Percentiles rank a stretch among this genome's conserved stretches.
These are phyloP conservation scores for Pichia norvegensis DNA, from an alignment of 1,139 yeast species.

Conservation along the genomic window DNA sequence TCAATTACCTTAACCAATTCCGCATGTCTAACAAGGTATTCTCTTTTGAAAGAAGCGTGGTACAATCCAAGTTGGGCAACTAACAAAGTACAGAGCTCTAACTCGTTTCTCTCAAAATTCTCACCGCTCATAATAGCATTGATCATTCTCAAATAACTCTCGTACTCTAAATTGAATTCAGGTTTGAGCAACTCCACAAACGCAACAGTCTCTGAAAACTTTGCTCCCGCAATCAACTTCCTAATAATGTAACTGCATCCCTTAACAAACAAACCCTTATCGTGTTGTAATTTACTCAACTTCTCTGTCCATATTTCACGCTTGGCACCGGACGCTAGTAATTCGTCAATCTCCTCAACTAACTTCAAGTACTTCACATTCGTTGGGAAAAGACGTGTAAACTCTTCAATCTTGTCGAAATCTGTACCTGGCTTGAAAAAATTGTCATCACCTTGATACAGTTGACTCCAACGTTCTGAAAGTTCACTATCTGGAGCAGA, in stretches of 20 bases:
- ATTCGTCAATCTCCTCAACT: not conserved
- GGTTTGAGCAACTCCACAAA: slow-evolving; percentile 6
- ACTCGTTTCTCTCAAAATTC: not conserved
- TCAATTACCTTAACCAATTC: not conserved
- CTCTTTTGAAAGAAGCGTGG: not conserved
- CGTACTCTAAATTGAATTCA: slow-evolving; percentile 5
- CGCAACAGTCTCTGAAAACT: slow-evolving; percentile 7
- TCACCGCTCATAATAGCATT: not conserved
- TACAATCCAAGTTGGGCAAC: not conserved
- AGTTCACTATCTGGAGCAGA: not conserved
- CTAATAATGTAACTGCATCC: not conserved
- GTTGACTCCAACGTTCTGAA: not conserved
- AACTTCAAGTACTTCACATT: not conserved
- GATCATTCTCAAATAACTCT: slow-evolving; percentile 1
- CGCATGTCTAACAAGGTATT: not conserved
- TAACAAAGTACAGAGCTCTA: not conserved
- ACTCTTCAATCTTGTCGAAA: not conserved
- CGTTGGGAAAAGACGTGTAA: slow-evolving; percentile 5
- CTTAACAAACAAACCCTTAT: slow-evolving; percentile 2
- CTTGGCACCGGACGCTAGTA: not conserved
- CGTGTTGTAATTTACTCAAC: not conserved
- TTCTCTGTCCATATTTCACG: not conserved
- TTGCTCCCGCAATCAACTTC: not conserved
- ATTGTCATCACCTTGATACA: slow-evolving; percentile 1
- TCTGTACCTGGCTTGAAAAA: slow-evolving; percentile 8